A percentile compares a stretch with the other conserved stretches of the same genome.
phyloP scores from a whole-genome alignment of 768 basidiomycete species.

The Galerina marginata region DNA sequence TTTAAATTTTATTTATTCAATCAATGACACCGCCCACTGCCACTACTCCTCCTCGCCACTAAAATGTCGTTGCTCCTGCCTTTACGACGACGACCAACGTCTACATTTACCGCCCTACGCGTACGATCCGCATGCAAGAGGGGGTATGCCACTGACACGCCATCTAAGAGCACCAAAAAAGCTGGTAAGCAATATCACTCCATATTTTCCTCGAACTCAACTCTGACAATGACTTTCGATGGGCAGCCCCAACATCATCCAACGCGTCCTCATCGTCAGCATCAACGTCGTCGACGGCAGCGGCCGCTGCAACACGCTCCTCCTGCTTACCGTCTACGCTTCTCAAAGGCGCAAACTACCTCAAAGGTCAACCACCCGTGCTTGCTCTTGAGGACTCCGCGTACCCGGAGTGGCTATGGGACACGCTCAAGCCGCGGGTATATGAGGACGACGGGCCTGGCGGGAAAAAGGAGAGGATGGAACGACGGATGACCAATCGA shows the following conservation, averaged over 20 bases:
- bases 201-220: neutral
- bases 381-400: constrained; percentile 79
- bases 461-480: constrained; percentile 63
- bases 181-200: neutral
- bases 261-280: neutral
- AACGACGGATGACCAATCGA: constrained; percentile 64
- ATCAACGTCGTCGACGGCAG: neutral
- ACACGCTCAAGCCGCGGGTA: constrained; percentile 62
- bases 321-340: constrained; percentile 77
- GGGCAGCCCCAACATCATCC: neutral
- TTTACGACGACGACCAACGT: no score
- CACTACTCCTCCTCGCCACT: no score
- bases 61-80: no score
- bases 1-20: no score
- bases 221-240: neutral
- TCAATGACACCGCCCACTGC: no score
- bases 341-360: constrained; percentile 79
- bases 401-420: constrained; percentile 93
- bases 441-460: constrained; percentile 76
- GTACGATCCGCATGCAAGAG: no score
- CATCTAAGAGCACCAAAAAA: neutral
- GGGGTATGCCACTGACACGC: no score
- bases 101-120: no score
- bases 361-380: constrained; percentile 82
- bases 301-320: constrained; percentile 39